Base-by-base conservation (phyloP, 2,329 filamentous ascomycete genomes). In the Cladophialophora psammophila region DNA sequence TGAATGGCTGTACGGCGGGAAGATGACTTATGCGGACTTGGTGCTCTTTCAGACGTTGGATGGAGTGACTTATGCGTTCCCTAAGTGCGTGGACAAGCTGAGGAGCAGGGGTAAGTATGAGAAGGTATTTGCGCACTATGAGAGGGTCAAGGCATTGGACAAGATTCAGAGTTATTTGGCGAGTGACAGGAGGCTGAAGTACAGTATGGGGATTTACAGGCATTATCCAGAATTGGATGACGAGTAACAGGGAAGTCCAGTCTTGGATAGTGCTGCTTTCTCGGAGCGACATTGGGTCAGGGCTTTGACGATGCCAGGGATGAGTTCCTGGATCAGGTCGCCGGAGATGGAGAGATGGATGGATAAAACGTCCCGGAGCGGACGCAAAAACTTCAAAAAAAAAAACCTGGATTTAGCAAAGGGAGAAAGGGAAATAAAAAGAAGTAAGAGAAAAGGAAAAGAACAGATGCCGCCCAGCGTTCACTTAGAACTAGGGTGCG, bases 181-280 rank as follows among this genome's bases (percentile, higher is more conserved):
- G 20, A 93, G 91, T 76, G 83, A 87, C 2, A 84, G 88, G 69
- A 82, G 91, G 48, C 75, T 85, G 74, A 77, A 83, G 60, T 94
- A 92, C 75, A 80, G 81, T 0, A 78, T 84, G 68, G 91, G 91
- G 0, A 85, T 94, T 52, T 94, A 88, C 75, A 83, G 91, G 40
- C 81, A 91, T 73, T 94, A 94, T 74, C 84, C 87, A 2, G 91
- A 94, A 80, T 77, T 94, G 59, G 91, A 94, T 72, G 70, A 80
- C 52, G 78, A 84, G 9, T 50, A 50, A 10, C 26, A 40, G 12
- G 36, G 36, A 40, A 10, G 12, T 10, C 5, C 36, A 0, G 36
- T 40, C 36, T 40, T 15, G n/a, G n/a, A 42, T 26, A 26, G 26
- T 3, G 26, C 26, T 26, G 26, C 26, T 26, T 26, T 26, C 26